A percentile compares a stretch with the other conserved stretches of the same genome.
Evolutionary conservation across 352 stramenopile species (phyloP).

Genomic region (Globisporangium alternatum): DNA sequence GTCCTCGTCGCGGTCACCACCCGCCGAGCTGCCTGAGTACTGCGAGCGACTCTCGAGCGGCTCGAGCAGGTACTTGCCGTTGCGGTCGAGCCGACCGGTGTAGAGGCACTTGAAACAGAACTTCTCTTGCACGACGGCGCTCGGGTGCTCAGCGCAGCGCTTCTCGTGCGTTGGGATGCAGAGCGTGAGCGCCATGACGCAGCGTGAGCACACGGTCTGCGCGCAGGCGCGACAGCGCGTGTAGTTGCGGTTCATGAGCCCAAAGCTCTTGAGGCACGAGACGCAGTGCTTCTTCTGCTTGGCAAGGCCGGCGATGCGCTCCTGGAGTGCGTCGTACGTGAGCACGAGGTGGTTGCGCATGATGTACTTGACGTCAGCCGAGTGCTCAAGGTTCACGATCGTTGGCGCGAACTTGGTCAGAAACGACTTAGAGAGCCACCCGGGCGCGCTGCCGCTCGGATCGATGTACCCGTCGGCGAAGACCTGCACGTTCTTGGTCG

Average conservation of each 20-base stretch:
- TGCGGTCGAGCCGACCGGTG: constrained; percentile 47
- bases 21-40: constrained; percentile 14
- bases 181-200: constrained; percentile 53
- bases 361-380: constrained; percentile 54
- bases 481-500: constrained; percentile 41
- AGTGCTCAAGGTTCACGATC: constrained; percentile 41
- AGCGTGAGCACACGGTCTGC: constrained; percentile 47
- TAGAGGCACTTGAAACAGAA: constrained; percentile 68
- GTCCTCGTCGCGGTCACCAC: constrained; percentile 22
- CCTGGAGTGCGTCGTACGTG: constrained; percentile 32
- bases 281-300: constrained; percentile 36
- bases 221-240: constrained; percentile 52
- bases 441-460: constrained; percentile 29
- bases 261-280: constrained; percentile 37
- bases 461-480: constrained; percentile 40
- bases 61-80: constrained; percentile 28
- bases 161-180: constrained; percentile 54
- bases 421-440: constrained; percentile 37
- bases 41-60: constrained; percentile 38
- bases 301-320: constrained; percentile 25
- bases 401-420: constrained; percentile 41
- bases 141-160: constrained; percentile 53
- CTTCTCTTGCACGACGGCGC: constrained; percentile 57
- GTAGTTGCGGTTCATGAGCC: constrained; percentile 36
- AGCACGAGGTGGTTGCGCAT: constrained; percentile 41